These are phyloP conservation scores for Sisymbrium altissimum DNA, from an alignment of 345 rosid species.

Conservation along the genomic window DNA sequence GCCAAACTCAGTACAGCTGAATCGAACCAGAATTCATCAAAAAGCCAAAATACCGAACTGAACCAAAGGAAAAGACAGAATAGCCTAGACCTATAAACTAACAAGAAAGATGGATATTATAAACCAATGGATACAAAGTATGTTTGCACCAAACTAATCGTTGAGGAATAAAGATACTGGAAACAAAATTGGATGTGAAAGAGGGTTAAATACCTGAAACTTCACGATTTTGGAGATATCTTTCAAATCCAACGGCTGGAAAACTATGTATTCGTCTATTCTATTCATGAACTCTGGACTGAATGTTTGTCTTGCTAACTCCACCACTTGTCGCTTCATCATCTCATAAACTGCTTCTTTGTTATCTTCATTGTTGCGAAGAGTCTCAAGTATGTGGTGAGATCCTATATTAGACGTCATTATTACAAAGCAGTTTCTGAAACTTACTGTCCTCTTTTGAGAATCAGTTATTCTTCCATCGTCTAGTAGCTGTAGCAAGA, in stretches of 20 bases:
- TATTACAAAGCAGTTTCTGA: conserved; percentile 74
- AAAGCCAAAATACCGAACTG: too few species aligned
- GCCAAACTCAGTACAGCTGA: not conserved
- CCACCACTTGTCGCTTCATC: conserved; percentile 81
- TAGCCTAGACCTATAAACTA: too few species aligned
- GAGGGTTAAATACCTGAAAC: conserved; percentile 54
- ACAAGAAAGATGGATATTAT: too few species aligned
- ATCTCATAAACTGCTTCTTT: conserved; percentile 76
- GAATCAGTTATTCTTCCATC: conserved; percentile 95
- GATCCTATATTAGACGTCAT: conserved; percentile 99
- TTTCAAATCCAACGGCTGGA: conserved; percentile 75
- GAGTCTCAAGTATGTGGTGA: conserved; percentile 79
- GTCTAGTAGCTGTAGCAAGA: conserved; percentile 77
- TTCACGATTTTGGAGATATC: conserved; percentile 79
- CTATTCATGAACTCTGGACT: conserved; percentile 92
- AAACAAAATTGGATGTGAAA: not conserved
- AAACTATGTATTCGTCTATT: conserved; percentile 88
- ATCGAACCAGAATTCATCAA: not conserved
- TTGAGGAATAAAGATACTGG: too few species aligned
- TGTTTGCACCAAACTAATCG: not conserved
- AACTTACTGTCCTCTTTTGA: conserved; percentile 87
- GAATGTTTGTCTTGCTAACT: conserved; percentile 83
- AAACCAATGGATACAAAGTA: too few species aligned
- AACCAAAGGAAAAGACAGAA: too few species aligned
- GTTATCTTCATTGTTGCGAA: conserved; percentile 53